These are phyloP conservation scores for Fagus crenata DNA, from an alignment of 306 rosid species.

Conservation along the genomic window DNA sequence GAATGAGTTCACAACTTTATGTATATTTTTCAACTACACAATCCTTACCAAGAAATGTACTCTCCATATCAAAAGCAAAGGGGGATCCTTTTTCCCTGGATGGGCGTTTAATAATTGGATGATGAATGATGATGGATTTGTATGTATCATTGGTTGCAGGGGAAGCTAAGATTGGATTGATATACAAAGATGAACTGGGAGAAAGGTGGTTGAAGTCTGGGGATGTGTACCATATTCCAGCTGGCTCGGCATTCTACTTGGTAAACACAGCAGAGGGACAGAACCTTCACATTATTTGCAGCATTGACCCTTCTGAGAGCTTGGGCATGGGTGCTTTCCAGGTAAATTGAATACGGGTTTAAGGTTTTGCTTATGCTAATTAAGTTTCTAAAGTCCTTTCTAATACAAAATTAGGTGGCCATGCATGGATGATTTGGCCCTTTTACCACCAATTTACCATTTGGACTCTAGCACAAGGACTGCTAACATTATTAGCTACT, in stretches of 20 bases:
- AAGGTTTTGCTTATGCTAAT: neutral
- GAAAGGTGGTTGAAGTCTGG: constrained; percentile 68
- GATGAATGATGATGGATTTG: neutral
- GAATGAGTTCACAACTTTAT: too few species aligned
- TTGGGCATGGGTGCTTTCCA: constrained; percentile 54
- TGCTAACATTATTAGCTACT: too few species aligned
- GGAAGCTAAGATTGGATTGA: constrained; percentile 66
- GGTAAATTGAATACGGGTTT: constrained; percentile 36
- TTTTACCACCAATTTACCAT: too few species aligned
- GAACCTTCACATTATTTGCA: constrained; percentile 57
- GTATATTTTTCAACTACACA: too few species aligned
- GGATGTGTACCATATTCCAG: constrained; percentile 73
- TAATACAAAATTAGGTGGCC: too few species aligned
- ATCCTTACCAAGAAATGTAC: too few species aligned
- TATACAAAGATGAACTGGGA: constrained; percentile 44
- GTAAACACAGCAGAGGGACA: constrained; percentile 52
- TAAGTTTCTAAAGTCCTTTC: too few species aligned
- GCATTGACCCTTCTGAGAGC: constrained; percentile 78
- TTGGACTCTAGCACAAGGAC: too few species aligned
- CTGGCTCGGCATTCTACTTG: constrained; percentile 81
- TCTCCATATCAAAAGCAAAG: too few species aligned
- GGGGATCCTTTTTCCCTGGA: too few species aligned
- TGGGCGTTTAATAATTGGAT: neutral
- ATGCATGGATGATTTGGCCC: too few species aligned
- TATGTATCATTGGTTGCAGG: constrained; percentile 45